These are phyloP conservation scores for Globisporangium splendens DNA, from an alignment of 352 stramenopile species.

Conservation along the genomic window DNA sequence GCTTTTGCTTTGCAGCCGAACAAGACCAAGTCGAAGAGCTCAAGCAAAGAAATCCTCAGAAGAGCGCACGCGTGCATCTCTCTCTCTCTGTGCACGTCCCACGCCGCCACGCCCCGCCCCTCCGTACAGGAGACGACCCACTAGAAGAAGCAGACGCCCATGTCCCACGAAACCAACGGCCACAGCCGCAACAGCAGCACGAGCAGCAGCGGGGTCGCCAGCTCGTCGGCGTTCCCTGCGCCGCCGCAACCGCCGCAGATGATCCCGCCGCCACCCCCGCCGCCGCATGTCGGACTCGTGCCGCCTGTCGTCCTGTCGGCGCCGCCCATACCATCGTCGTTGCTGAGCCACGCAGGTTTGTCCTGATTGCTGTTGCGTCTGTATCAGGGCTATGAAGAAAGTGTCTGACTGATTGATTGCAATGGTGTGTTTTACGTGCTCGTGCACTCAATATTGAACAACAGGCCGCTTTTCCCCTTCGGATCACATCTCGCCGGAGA, in stretches of 20 bases:
- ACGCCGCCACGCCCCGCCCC: no score
- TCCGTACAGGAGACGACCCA: not conserved
- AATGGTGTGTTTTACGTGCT: not conserved
- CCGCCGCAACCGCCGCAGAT: constrained; percentile 21
- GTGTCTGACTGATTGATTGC: no score
- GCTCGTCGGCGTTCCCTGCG: constrained; percentile 6
- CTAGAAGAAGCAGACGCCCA: not conserved
- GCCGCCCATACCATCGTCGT: constrained; percentile 7
- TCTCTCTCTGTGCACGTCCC: not conserved
- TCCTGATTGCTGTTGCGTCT: not conserved
- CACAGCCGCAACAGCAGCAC: constrained; percentile 50
- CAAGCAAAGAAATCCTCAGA: not conserved
- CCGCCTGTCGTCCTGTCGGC: constrained; percentile 15
- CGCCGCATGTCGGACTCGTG: constrained; percentile 13
- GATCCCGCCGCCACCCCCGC: constrained; percentile 16
- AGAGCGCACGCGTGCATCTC: not conserved
- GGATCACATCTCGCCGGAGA: constrained; percentile 55
- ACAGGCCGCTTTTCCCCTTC: constrained; percentile 46
- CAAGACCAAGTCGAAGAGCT: not conserved
- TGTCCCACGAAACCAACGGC: constrained; percentile 15
- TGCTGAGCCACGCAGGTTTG: constrained; percentile 15
- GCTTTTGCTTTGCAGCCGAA: not conserved
- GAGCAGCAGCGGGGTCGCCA: constrained; percentile 24
- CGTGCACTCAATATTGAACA: no score
- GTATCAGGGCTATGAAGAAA: no score